Conservation (phyloP, 2,329 filamentous ascomycete genomes). For the Epichloe festucae region DNA sequence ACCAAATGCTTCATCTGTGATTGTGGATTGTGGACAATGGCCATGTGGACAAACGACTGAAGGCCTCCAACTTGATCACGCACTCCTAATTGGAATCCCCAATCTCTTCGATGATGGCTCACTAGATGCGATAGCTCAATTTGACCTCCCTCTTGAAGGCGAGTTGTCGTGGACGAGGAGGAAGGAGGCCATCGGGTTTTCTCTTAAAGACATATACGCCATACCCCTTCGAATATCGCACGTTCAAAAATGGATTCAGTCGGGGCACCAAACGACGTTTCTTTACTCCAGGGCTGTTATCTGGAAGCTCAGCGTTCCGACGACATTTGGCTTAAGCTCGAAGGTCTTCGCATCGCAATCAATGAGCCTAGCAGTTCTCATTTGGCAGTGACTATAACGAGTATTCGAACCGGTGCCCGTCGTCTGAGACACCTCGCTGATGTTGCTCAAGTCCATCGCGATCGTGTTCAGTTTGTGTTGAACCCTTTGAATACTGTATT, state of each 20-base stretch:
- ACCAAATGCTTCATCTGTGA: too few relatives aligned
- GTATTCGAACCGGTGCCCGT: slow-evolving; percentile 30
- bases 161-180: neutral
- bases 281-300: slow-evolving; percentile 39
- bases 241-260: slow-evolving; percentile 15
- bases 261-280: slow-evolving; percentile 16
- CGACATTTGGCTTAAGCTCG: slow-evolving; percentile 31
- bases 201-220: neutral
- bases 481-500: slow-evolving; percentile 44
- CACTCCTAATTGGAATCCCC: neutral
- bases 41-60: too few relatives aligned
- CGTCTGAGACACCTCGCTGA: slow-evolving; percentile 43
- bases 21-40: too few relatives aligned
- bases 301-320: slow-evolving; percentile 41
- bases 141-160: neutral
- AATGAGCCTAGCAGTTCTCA: slow-evolving; percentile 31
- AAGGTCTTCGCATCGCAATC: slow-evolving; percentile 34
- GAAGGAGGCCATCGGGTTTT: neutral
- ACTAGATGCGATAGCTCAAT: neutral
- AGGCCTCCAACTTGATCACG: too few relatives aligned
- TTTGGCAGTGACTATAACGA: slow-evolving; percentile 33
- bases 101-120: neutral
- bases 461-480: slow-evolving; percentile 36
- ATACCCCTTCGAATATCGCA: neutral
- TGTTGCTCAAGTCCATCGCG: slow-evolving; percentile 36